Evolutionary conservation across 305 asterid species (phyloP).

Genomic region (Andrographis paniculata): DNA sequence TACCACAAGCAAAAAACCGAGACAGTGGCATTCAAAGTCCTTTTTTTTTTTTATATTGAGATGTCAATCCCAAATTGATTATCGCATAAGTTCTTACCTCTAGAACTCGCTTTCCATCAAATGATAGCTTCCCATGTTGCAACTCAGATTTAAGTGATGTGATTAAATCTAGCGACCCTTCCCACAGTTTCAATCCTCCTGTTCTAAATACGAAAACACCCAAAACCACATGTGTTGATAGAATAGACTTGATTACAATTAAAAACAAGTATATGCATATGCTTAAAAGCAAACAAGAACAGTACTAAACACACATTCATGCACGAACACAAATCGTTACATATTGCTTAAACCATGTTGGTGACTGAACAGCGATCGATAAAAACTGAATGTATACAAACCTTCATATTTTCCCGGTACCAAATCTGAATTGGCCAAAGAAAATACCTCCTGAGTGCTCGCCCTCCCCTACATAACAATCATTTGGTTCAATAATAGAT

Average conservation of each 20-base stretch:
- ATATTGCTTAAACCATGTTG: background rate
- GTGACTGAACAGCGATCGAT: background rate
- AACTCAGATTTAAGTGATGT: slow-evolving; percentile 51
- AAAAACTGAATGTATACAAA: slow-evolving; percentile 15
- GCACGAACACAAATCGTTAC: slow-evolving; percentile 5
- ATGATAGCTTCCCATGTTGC: slow-evolving; percentile 43
- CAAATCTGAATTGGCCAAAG: slow-evolving; percentile 71
- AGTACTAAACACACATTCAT: background rate
- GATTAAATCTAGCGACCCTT: slow-evolving; percentile 84
- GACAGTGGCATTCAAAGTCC: no score
- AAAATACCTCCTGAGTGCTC: slow-evolving; percentile 77
- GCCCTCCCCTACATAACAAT: slow-evolving; percentile 65
- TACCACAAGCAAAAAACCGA: background rate
- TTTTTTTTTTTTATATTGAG: no score
- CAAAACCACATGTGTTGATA: background rate
- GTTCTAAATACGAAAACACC: slow-evolving; percentile 9
- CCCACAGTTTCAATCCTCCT: slow-evolving; percentile 98
- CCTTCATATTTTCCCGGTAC: slow-evolving; percentile 98
- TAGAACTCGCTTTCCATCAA: slow-evolving; percentile 62
- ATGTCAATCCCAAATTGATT: no score
- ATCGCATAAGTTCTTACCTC: slow-evolving; percentile 68
- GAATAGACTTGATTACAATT: background rate
- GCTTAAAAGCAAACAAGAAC: background rate
- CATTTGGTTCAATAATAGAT: slow-evolving; percentile 8
- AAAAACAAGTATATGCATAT: background rate